phyloP scores from a whole-genome alignment of 2,329 filamentous ascomycete genomes.

The Cladobotryum mycophilum region DNA sequence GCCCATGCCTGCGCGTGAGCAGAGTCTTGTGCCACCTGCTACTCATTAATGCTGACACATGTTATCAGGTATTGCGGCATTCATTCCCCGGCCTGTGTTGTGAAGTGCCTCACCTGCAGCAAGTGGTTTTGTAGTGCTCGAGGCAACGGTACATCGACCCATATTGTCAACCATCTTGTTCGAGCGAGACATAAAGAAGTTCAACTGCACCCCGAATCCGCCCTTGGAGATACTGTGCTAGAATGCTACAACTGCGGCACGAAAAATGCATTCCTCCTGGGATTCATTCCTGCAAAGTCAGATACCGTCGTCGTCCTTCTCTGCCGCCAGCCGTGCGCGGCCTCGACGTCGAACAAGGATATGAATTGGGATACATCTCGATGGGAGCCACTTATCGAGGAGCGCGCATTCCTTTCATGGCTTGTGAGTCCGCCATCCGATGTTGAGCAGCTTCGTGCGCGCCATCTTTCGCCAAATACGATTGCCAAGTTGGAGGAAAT shows the following conservation, averaged over 20 bases:
- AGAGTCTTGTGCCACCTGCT: slow-evolving; percentile 1
- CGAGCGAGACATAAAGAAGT: slow-evolving; percentile 98
- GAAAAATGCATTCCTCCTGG: slow-evolving; percentile 97
- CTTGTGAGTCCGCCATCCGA: slow-evolving; percentile 85
- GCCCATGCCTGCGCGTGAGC: slow-evolving; percentile 93
- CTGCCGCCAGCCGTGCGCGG: slow-evolving; percentile 92
- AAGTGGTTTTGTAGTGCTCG: slow-evolving; percentile 99
- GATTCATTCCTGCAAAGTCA: slow-evolving; percentile 97
- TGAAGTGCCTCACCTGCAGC: slow-evolving; percentile 90
- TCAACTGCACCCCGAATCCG: slow-evolving; percentile 87
- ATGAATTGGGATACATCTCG: slow-evolving; percentile 99
- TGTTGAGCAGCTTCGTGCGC: slow-evolving; percentile 89
- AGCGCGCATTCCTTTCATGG: slow-evolving; percentile 91
- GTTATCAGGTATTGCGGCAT: slow-evolving; percentile 82
- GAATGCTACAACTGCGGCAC: slow-evolving; percentile 99
- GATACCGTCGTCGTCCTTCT: slow-evolving; percentile 96
- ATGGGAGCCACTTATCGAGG: slow-evolving; percentile 96
- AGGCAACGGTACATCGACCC: slow-evolving; percentile 91
- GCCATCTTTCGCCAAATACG: slow-evolving; percentile 87
- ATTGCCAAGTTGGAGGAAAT: slow-evolving; percentile 96
- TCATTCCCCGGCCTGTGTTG: slow-evolving; percentile 88
- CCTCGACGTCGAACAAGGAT: slow-evolving; percentile 92
- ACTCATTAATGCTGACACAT: slow-evolving; percentile 19
- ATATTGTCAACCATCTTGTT: slow-evolving; percentile 97
- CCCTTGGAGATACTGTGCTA: slow-evolving; percentile 89